Base-by-base conservation (phyloP, 768 basidiomycete genomes). In the Macrolepiota dolichaula region DNA sequence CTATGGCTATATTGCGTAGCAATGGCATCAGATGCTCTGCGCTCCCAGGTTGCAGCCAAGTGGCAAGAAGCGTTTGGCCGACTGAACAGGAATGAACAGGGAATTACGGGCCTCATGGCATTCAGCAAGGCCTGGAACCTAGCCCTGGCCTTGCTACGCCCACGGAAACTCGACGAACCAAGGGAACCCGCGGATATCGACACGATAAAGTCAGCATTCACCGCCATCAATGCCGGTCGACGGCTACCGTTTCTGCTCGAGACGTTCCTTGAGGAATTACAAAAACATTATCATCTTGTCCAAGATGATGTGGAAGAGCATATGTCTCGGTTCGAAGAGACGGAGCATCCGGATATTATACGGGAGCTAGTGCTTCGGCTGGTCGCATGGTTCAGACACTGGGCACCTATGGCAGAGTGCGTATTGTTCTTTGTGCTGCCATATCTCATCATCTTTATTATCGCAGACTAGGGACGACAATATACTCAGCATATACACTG, bases 1-100 rank as follows among this genome's bases (percentile, higher is more conserved):
- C n/a, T n/a, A n/a, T n/a, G n/a, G n/a, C n/a, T n/a, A n/a, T 44
- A 40, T 55, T 47, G 55, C 22, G 32, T 59, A 51, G 56, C 15
- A 22, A 87, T 85, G 86, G 80, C 83, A 17, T 85, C 85, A 4
- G 79, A 82, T 59, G 86, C 86, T 25, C 74, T 88, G n/a, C 81
- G 81, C 50, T 79, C 81, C 0, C 87, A 89, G 68, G 85, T 89
- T 9, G 80, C 83, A 17, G 75, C 85, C 2, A 87, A 88, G 75
- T 89, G 88, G 87, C 85, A 87, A 62, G 85, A 88, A 19, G 79
- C 85, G 1, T 89, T 89, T 69, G 72, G 77, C n/a, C 81, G 85
- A 15, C 74, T 89, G 51, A 89, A 89, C 67, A 76, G 79, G 29
- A 71, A 75, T 13, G 77, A 83, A 37, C 80, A 80, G 38, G 88